Base-by-base conservation (phyloP, 495 filamentous ascomycete genomes). In the Talaromyces thailandensis region DNA sequence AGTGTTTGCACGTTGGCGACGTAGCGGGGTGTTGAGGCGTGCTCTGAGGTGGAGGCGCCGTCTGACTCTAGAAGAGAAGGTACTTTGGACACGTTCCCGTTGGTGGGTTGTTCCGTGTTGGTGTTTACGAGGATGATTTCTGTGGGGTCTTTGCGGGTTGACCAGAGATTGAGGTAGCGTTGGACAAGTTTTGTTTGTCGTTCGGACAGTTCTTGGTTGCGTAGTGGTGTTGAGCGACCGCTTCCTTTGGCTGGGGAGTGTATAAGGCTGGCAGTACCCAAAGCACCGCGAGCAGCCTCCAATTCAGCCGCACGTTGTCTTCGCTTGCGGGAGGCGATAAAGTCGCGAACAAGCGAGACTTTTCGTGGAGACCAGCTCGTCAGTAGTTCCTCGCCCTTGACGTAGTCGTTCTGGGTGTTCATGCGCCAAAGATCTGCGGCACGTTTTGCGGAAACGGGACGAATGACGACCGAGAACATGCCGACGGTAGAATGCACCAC, bases 381-480 rank as follows among this genome's bases (percentile, higher is more conserved):
- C 14, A 98, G 79, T 21, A 84, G 79, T 71, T 98, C 94, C 73
- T 98, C 93, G 31, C 94, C 94, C 70, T 95, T 96, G 65, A 98
- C 88, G 67, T 96, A 97, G 69, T 93, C 89, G 64, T 93, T 86
- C 55, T 91, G 86, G 3, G 91, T 97, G 71, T 92, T 93, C 92
- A 98, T 96, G 57, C 94, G 84, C 94, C 94, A 98, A 4, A 98
- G 80, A 68, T 98, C 94, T 7, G 90, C 90, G 0, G 90, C 94
- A 28, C 90, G 84, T 73, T 96, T 96, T 45, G 93, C 91, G 23
- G 92, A 91, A 11, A 89, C 85, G 0, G 94, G 94, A 45, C 88
- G 89, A 71, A 99, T 86, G 28, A 84, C 83, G 40, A 97, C 75
- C 8, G 89, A 89, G 76, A 95, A 99, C 64, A 96, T 88, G 43